These are phyloP conservation scores for Exophiala sideris DNA, from an alignment of 2,329 filamentous ascomycete genomes.

Conservation along the genomic window DNA sequence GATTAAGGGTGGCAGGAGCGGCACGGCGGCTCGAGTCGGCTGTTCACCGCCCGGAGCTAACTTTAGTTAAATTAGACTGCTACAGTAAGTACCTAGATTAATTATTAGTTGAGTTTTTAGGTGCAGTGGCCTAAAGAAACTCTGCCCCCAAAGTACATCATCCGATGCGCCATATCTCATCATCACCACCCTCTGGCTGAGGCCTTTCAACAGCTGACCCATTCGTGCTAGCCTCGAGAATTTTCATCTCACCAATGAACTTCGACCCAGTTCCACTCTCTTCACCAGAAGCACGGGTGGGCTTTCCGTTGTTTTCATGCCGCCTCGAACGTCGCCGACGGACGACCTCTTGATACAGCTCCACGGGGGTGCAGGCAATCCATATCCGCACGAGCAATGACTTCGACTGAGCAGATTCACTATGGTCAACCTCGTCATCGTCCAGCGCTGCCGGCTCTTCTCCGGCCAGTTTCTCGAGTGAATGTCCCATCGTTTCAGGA, in stretches of 20 bases:
- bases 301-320: too few relatives aligned
- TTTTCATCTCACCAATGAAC: not conserved
- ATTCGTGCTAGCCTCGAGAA: constrained; percentile 3
- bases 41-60: too few relatives aligned
- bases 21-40: too few relatives aligned
- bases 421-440: constrained; percentile 39
- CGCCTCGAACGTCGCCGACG: not conserved
- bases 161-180: constrained; percentile 1
- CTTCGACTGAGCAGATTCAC: not conserved
- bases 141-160: too few relatives aligned
- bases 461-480: constrained; percentile 66
- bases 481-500: constrained; percentile 71
- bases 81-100: too few relatives aligned
- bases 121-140: too few relatives aligned
- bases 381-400: not conserved
- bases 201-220: not conserved
- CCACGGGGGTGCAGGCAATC: constrained; percentile 11
- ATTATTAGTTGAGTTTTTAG: too few relatives aligned
- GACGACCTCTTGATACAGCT: constrained; percentile 4
- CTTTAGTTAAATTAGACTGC: too few relatives aligned
- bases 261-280: not conserved
- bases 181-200: not conserved
- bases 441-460: constrained; percentile 58
- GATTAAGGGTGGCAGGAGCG: too few relatives aligned
- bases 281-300: not conserved